These are phyloP conservation scores for Neurospora tetrasperma DNA, from an alignment of 495 filamentous ascomycete genomes.

Conservation along the genomic window DNA sequence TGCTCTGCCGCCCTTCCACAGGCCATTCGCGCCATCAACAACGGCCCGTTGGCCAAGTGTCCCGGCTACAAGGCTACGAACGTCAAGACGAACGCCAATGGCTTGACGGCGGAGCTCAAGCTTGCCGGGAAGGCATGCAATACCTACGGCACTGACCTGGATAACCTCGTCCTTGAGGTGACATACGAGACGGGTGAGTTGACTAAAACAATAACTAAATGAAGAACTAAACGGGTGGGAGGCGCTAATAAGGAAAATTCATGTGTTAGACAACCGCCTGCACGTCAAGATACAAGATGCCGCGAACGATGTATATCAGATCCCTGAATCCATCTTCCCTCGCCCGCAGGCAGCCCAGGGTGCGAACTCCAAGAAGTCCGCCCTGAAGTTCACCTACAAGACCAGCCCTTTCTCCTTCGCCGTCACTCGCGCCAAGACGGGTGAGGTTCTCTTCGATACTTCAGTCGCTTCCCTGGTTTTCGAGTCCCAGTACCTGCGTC, in stretches of 20 bases:
- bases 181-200: constrained; percentile 64
- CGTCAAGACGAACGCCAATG: constrained; percentile 39
- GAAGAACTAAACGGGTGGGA: background rate
- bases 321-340: constrained; percentile 61
- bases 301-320: constrained; percentile 65
- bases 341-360: constrained; percentile 37
- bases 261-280: constrained; percentile 52
- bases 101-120: constrained; percentile 53
- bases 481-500: constrained; percentile 65
- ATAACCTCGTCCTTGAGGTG: constrained; percentile 55
- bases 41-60: constrained; percentile 35
- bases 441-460: constrained; percentile 73
- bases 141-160: constrained; percentile 59
- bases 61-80: constrained; percentile 66
- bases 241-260: background rate
- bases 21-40: constrained; percentile 2
- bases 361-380: constrained; percentile 23
- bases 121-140: constrained; percentile 61
- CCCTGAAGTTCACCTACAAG: constrained; percentile 55
- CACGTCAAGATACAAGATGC: constrained; percentile 77
- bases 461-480: constrained; percentile 61
- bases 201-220: background rate
- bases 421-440: constrained; percentile 48
- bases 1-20: constrained; percentile 7
- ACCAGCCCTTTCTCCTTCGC: constrained; percentile 67